Base-by-base conservation (phyloP, 169 alveolate species). In the Toxoplasma gondii region DNA sequence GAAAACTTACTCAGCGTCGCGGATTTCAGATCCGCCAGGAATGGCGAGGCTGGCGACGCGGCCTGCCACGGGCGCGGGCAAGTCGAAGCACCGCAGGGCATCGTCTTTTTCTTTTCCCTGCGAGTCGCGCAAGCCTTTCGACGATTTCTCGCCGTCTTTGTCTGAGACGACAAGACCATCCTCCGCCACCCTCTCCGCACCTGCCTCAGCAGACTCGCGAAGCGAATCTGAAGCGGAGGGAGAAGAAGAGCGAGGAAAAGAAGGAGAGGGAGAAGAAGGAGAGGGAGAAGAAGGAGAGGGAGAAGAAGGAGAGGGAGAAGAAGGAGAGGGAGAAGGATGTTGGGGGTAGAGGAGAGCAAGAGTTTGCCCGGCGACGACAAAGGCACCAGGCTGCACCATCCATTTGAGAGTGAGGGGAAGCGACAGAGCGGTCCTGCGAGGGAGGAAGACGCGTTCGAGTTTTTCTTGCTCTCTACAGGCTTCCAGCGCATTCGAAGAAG, bases 291-390 rank as follows among this genome's bases (percentile, higher is more conserved):
- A 31, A 53, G 92, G 49, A 44, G 80, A 34, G 45, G 93, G 7
- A 9, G 87, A 58, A 1, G 93, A 10, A 22, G 64, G 38, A 22
- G 93, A 19, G 24, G 70, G 22, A 43, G 93, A 41, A n/a, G 78
- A 7, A 41, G 74, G 24, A 39, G 88, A 39, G 29, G 58, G 24
- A 7, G 86, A 17, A 78, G 86, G n/a, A 27, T 17, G 29, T 36
- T n/a, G 29, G 22, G 86, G 86, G 22, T 78, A 78, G 45, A 78
- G 86, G 43, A 78, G 86, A 19, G 86, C 86, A 16, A 78, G 86
- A 7, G 86, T 78, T n/a, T 78, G 86, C 29, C 86, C 86, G 39
- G 86, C 39, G 29, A 78, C 86, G 86, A 78, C 86, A n/a, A 36
- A 38, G 1, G 86, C 86, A 16, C 86, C 86, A 4, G 39, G 49